A percentile compares a stretch with the other conserved stretches of the same genome.
Conservation (phyloP, 495 filamentous ascomycete species). For the Tuber brumale region DNA sequence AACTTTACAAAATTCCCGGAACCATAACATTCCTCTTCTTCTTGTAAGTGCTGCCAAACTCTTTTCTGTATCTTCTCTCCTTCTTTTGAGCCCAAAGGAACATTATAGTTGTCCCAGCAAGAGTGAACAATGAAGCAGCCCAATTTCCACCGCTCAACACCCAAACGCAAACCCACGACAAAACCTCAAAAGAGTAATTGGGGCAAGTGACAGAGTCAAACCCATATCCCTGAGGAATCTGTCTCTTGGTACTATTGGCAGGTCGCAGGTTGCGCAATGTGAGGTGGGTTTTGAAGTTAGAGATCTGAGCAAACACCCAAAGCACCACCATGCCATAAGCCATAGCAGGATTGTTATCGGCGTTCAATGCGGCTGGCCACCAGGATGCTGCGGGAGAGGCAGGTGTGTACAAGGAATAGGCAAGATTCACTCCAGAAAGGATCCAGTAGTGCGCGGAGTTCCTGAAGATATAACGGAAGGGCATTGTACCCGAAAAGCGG, state of each 20-base stretch:
- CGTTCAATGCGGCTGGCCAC: constrained; percentile 30
- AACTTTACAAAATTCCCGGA: constrained; percentile 52
- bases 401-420: constrained; percentile 77
- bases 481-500: constrained; percentile 95
- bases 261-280: constrained; percentile 67
- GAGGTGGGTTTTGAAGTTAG: constrained; percentile 72
- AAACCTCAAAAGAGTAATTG: constrained; percentile 90
- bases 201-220: constrained; percentile 86
- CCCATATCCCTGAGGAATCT: constrained; percentile 80
- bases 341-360: constrained; percentile 45
- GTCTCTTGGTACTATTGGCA: constrained; percentile 73
- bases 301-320: constrained; percentile 67
- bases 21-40: constrained; percentile 70
- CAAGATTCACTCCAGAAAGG: constrained; percentile 71
- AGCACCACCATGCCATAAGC: constrained; percentile 60
- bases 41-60: constrained; percentile 85
- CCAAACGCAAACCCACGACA: constrained; percentile 74
- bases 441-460: constrained; percentile 90
- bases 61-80: constrained; percentile 78
- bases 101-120: constrained; percentile 68
- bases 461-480: constrained; percentile 76
- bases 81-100: constrained; percentile 81
- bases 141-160: constrained; percentile 68
- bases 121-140: constrained; percentile 64
- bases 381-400: constrained; percentile 43